A percentile compares a stretch with the other conserved stretches of the same genome.
Conservation (phyloP, 768 basidiomycete species). For the Kwoniella mangroviensis region DNA sequence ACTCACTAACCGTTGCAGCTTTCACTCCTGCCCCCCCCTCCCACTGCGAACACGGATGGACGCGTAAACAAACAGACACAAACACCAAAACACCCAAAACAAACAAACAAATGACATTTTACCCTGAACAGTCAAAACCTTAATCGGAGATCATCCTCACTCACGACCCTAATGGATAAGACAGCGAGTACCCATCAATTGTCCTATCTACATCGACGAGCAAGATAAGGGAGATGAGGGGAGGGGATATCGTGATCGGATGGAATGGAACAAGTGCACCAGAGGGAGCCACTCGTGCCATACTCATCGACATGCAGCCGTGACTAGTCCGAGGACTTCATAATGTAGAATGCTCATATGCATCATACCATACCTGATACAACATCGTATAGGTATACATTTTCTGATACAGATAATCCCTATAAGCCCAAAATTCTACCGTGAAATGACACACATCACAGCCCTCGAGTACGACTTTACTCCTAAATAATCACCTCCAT, state of each 20-base stretch:
- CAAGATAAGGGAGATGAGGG: too few species aligned
- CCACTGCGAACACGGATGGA: neutral
- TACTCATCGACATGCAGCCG: too few species aligned
- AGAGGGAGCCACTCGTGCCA: too few species aligned
- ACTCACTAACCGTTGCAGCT: neutral
- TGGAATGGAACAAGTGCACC: too few species aligned
- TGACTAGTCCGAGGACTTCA: too few species aligned
- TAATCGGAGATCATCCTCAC: neutral
- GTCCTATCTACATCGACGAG: conserved; percentile 2
- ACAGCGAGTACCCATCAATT: neutral
- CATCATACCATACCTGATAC: too few species aligned
- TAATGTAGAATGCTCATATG: too few species aligned
- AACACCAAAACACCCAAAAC: conserved; percentile 1
- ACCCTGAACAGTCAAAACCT: conserved; percentile 6
- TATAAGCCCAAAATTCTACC: neutral
- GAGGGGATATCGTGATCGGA: too few species aligned
- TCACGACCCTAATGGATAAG: neutral
- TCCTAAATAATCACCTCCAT: conserved; percentile 31
- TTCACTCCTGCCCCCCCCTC: neutral
- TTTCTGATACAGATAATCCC: too few species aligned
- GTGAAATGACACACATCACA: too few species aligned
- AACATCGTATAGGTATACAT: too few species aligned
- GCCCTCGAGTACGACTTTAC: too few species aligned
- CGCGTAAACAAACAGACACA: conserved; percentile 7
- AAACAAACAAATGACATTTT: neutral